Evolutionary conservation across 1,284 basidiomycete species (phyloP), one percentile per base, ranked within the genome.

Genomic region (Moesziomyces antarcticus): DNA sequence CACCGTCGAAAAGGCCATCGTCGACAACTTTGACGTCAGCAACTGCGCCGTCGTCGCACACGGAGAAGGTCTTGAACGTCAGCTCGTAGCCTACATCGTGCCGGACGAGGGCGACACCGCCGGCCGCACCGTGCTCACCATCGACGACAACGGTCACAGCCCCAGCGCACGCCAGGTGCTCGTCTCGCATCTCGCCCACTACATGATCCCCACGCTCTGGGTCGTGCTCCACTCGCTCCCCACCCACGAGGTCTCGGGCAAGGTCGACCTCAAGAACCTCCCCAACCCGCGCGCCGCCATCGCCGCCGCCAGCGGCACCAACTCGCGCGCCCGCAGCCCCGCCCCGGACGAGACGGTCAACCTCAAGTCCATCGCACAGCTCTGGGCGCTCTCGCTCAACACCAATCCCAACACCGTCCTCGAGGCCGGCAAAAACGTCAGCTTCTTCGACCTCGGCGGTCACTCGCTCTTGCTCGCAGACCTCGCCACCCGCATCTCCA

Each of bases 171-270:
- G 81, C 27, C 62, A 76, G 35, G 55, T 68, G 21, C 72, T 83
- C 42, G 53, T 67, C 0, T 21, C 57, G 20, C 58, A 71, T 37
- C 71, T 83, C 16, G 82, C 82, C 3, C 82, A 81, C 54, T 83
- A 83, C 66, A 83, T 83, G 82, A 73, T 83, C 22, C 82, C 82
- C 2, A 73, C 82, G 0, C 61, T 83, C 22, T 83, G 82, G 82
- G 73, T 83, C 7, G 71, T 72, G 20, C 62, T 83, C 44, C 70
- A 82, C 18, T 72, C 67, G 43, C 59, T 83, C 2, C 82, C 82
- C 10, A 82, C 79, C 16, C 76, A 83, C 57, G 75, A 72, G 25
- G 82, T 83, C 27, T 83, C 82, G 3, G 82, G 82, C 50, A 83
- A 83, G 49, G 77, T 82, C 54, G 82, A 83, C 46, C 72, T 78